Base-by-base conservation (phyloP, 176 grass and related monocot genomes). In the Bothriochloa decipiens region DNA sequence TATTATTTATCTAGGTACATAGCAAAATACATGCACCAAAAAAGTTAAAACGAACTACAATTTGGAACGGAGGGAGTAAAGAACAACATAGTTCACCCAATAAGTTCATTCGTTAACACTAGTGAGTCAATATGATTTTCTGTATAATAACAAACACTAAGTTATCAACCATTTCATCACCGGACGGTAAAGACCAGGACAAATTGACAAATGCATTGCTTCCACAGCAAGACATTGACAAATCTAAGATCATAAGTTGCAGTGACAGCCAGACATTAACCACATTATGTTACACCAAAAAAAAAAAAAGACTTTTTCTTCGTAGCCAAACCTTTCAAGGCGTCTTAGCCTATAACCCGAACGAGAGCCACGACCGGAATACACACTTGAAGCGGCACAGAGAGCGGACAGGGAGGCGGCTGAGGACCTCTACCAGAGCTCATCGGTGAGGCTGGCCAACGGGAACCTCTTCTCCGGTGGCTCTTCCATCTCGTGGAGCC, bases 321-420 rank as follows among this genome's bases (percentile, higher is more conserved):
- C 2, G 9, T 25, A 78, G 23, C 26, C 12, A 68, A 6, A 57
- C 62, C 47, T 32, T 26, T 43, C 0, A 42, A 42, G 7, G 26
- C 20, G 43, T 20, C 29, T 32, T 32, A 32, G 20, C 15, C 63
- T 23, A 40, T 8, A 46, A 83, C 8, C 3, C 6, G 6, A 12
- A 35, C 45, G 62, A 7, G 75, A 69, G 40, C 69, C 69, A 72
- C n/a, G 12, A 45, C 40, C 69, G 69, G 11, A 2, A 72, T 13
- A 72, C 69, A n/a, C 69, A 72, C 69, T 72, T 72, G 69, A 72
- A 72, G 12, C 40, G 69, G 41, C 69, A 72, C 12, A 72, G 17
- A 7, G 40, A 72, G 69, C n/a, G 69, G 40, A 72, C 3, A 13
- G 40, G 69, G 40, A 72, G 33, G 40, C 69, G 69, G 69, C 40